These are phyloP conservation scores for Linnemannia elongata DNA, from an alignment of 192 early-diverging fungal species.

Conservation along the genomic window DNA sequence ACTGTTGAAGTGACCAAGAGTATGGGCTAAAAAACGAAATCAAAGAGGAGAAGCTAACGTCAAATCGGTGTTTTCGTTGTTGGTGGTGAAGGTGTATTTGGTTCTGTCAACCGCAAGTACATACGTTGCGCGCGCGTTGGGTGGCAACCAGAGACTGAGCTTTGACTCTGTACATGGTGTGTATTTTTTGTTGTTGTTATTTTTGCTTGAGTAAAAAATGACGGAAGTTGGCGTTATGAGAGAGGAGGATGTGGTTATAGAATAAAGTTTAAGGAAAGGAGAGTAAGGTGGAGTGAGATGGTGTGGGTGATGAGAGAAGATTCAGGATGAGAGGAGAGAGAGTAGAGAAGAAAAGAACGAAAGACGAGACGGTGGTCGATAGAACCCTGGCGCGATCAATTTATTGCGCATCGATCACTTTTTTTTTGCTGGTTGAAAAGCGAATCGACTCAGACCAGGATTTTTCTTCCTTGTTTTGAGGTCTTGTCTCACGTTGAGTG, in stretches of 20 bases:
- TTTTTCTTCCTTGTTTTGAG: not conserved
- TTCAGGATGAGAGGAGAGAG: not conserved
- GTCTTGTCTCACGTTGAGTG: not conserved
- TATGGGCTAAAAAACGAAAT: conserved; percentile 11
- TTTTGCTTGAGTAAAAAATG: not conserved
- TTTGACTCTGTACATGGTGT: conserved; percentile 38
- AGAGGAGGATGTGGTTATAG: not conserved
- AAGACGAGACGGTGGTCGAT: not conserved
- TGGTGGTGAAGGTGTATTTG: not conserved
- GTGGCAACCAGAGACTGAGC: conserved; percentile 20
- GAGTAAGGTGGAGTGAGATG: not conserved
- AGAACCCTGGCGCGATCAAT: not conserved
- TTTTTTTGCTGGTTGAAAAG: not conserved
- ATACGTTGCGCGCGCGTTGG: conserved; percentile 34
- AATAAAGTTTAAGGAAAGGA: not conserved
- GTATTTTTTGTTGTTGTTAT: too few species aligned
- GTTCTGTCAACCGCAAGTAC: not conserved
- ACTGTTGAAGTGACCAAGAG: conserved; percentile 24
- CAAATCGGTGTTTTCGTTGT: not conserved
- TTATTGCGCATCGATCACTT: not conserved
- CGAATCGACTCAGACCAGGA: not conserved
- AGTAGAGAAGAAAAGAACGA: not conserved
- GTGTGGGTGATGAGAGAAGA: not conserved
- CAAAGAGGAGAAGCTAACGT: not conserved
- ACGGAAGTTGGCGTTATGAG: not conserved